phyloP scores from a whole-genome alignment of 257 asterid genomes.

The Solanum commersonii region DNA sequence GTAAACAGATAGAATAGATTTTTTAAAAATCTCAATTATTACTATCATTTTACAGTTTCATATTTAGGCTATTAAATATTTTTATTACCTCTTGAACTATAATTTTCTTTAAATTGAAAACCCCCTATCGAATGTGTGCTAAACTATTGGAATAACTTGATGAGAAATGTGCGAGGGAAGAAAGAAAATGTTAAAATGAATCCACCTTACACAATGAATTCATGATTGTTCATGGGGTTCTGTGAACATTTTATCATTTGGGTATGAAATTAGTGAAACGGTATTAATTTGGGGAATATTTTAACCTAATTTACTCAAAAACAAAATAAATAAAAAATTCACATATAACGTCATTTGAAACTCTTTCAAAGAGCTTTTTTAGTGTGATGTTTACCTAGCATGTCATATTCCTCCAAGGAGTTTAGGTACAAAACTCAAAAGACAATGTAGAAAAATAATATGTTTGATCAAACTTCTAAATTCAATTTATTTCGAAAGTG shows the following conservation, averaged over 20 bases:
- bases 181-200: background rate
- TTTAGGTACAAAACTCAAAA: background rate
- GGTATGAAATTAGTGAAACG: background rate
- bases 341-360: background rate
- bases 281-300: background rate
- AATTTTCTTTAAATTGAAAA: background rate
- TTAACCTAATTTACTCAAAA: background rate
- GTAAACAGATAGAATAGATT: background rate
- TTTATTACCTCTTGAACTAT: background rate
- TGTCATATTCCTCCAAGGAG: background rate
- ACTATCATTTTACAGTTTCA: background rate
- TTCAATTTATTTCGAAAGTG: background rate
- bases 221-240: background rate
- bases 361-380: background rate
- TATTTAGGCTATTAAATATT: background rate
- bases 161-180: background rate
- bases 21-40: background rate
- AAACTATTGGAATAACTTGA: background rate
- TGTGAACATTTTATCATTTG: background rate
- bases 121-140: background rate
- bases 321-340: no score
- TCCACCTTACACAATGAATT: background rate
- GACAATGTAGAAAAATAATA: background rate
- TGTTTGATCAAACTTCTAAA: background rate
- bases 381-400: background rate